Percentiles rank a stretch among this genome's conserved stretches.
Conservation (phyloP, 2,329 filamentous ascomycete species). For the Thelonectria discophora region DNA sequence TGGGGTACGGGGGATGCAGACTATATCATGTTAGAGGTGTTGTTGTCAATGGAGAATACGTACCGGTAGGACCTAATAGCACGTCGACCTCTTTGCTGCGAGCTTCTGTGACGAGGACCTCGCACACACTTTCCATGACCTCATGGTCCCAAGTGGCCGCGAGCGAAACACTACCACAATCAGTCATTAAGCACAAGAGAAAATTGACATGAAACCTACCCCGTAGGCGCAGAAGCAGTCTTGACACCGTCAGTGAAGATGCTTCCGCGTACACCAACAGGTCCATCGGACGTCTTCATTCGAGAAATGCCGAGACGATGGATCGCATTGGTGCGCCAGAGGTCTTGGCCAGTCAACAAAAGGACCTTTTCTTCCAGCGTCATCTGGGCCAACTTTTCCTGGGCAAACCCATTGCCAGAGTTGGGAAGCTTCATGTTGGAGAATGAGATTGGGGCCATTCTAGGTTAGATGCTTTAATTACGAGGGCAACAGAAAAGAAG, state of each 20-base stretch:
- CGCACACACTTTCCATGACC: constrained; percentile 20
- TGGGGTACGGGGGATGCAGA: constrained; percentile 38
- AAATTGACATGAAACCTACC: constrained; percentile 2
- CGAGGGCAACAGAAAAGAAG: not conserved
- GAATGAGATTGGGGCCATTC: constrained; percentile 1
- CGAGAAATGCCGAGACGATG: constrained; percentile 16
- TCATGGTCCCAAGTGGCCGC: constrained; percentile 24
- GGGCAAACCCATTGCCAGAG: constrained; percentile 8
- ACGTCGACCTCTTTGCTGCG: constrained; percentile 31
- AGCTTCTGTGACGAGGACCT: constrained; percentile 23
- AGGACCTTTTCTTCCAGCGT: constrained; percentile 25
- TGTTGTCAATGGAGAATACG: accelerated
- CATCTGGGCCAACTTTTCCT: constrained; percentile 23
- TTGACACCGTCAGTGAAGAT: constrained; percentile 28
- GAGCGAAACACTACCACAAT: constrained; percentile 19
- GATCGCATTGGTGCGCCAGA: constrained; percentile 23
- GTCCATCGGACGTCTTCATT: constrained; percentile 28
- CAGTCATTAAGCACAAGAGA: not conserved
- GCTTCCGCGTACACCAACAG: constrained; percentile 24
- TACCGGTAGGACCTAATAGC: constrained; percentile 26
- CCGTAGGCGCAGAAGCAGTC: constrained; percentile 24
- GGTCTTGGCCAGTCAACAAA: constrained; percentile 16
- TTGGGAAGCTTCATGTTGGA: not conserved
- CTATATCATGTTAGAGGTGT: not conserved
- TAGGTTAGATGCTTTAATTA: not conserved